These are phyloP conservation scores for Ascochyta viciae-villosae DNA, from an alignment of 2,329 filamentous ascomycete genomes.

Conservation along the genomic window DNA sequence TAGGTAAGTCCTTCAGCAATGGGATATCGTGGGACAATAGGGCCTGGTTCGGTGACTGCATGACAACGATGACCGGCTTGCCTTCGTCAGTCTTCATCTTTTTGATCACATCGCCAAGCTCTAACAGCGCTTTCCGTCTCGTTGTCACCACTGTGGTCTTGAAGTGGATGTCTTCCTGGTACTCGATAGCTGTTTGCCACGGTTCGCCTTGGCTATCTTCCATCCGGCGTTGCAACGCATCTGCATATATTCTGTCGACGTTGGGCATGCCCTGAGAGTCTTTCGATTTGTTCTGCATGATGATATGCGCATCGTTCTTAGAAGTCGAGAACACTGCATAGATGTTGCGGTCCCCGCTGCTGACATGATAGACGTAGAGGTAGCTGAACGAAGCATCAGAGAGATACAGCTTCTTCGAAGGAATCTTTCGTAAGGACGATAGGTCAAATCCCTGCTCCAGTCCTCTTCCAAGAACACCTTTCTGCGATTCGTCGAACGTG, in stretches of 20 bases:
- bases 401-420: constrained; percentile 76
- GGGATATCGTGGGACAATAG: constrained; percentile 86
- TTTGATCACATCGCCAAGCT: constrained; percentile 86
- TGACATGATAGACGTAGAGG: constrained; percentile 91
- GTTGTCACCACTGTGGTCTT: constrained; percentile 88
- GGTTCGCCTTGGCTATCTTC: constrained; percentile 72
- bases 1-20: constrained; percentile 81
- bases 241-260: constrained; percentile 84
- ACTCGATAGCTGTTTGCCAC: constrained; percentile 83
- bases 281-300: constrained; percentile 83
- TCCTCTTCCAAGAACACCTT: constrained; percentile 89
- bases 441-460: constrained; percentile 94
- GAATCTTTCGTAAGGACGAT: constrained; percentile 71
- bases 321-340: constrained; percentile 92
- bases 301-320: constrained; percentile 79
- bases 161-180: constrained; percentile 86
- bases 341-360: constrained; percentile 87
- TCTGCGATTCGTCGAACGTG: constrained; percentile 89
- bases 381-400: constrained; percentile 78
- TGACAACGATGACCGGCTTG: constrained; percentile 80
- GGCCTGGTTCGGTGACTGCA: constrained; percentile 87
- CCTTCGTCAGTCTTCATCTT: constrained; percentile 87
- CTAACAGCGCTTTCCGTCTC: constrained; percentile 84
- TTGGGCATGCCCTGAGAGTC: constrained; percentile 90
- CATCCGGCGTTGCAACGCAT: constrained; percentile 71